Evolutionary conservation across 2,329 filamentous ascomycete species (phyloP).

Genomic region (Ilyonectria destructans): DNA sequence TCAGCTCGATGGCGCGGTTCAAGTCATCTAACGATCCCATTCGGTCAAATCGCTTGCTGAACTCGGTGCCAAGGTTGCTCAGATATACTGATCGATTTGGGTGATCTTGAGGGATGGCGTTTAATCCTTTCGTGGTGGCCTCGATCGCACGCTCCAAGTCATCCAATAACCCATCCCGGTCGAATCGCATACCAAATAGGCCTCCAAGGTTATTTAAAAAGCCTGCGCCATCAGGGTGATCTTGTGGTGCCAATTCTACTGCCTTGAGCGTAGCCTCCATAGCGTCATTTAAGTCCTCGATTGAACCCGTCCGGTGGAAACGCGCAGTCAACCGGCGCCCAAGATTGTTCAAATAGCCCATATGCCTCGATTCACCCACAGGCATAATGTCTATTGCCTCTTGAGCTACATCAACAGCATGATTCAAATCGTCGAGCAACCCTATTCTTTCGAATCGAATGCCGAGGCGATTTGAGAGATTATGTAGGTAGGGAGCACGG

Average conservation of each 20-base stretch:
- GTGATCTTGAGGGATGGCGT: constrained; percentile 2
- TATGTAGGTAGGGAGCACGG: background rate
- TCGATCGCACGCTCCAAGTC: constrained; percentile 8
- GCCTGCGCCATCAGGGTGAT: background rate
- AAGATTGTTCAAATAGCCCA: background rate
- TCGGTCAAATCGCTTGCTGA: background rate
- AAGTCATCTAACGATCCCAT: background rate
- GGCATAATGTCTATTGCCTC: background rate
- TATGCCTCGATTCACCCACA: background rate
- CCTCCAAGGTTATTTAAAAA: background rate
- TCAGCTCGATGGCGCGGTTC: background rate
- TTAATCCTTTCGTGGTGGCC: background rate
- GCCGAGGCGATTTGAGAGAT: background rate
- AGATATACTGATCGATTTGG: background rate
- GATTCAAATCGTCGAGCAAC: background rate
- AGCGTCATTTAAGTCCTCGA: background rate
- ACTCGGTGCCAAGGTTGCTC: background rate
- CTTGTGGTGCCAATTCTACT: background rate
- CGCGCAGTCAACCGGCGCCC: background rate
- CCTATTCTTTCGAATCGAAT: background rate
- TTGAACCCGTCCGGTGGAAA: background rate
- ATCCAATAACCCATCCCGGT: constrained; percentile 5
- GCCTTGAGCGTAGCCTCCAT: background rate
- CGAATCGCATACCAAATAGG: background rate
- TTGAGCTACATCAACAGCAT: background rate